These are phyloP conservation scores for Kregervanrija pseudodelftensis DNA, from an alignment of 805 yeast genomes.

Conservation along the genomic window DNA sequence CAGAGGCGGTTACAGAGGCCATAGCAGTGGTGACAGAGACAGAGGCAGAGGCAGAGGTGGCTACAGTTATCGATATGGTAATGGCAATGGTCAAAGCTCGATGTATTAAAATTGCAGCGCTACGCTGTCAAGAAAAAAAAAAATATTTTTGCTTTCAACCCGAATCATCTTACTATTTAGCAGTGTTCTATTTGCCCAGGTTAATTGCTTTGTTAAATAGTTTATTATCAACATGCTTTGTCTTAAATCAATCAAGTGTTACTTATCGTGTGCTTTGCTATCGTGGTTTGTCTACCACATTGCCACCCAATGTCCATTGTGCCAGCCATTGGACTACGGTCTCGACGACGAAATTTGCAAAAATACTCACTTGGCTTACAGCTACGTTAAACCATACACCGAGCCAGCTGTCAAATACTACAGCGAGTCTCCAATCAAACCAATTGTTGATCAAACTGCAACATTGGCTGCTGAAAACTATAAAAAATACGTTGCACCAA, in stretches of 20 bases:
- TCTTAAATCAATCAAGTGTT: conserved; percentile 12
- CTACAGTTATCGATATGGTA: too few relatives aligned
- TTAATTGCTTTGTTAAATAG: too few relatives aligned
- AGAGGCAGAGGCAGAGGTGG: too few relatives aligned
- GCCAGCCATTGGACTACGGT: conserved; percentile 6
- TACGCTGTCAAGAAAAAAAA: too few relatives aligned
- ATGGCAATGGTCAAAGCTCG: too few relatives aligned
- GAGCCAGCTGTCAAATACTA: conserved; percentile 13
- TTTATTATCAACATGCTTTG: too few relatives aligned
- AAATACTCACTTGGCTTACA: conserved; percentile 15
- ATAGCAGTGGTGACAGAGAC: too few relatives aligned
- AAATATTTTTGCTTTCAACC: too few relatives aligned
- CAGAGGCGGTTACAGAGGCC: too few relatives aligned
- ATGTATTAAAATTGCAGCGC: too few relatives aligned
- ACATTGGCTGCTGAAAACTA: conserved; percentile 6
- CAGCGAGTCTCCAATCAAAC: conserved; percentile 18
- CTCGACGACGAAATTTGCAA: conserved; percentile 17
- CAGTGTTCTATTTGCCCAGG: too few relatives aligned
- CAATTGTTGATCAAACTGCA: conserved; percentile 14
- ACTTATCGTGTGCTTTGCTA: conserved; percentile 11
- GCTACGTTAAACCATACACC: conserved; percentile 14
- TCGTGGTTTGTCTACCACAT: conserved; percentile 16
- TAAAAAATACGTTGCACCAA: conserved; percentile 9
- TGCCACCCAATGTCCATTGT: conserved; percentile 19
- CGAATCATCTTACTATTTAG: too few relatives aligned